phyloP scores from a whole-genome alignment of 202 grass and related monocot genomes.

The Brachypodium distachyon region DNA sequence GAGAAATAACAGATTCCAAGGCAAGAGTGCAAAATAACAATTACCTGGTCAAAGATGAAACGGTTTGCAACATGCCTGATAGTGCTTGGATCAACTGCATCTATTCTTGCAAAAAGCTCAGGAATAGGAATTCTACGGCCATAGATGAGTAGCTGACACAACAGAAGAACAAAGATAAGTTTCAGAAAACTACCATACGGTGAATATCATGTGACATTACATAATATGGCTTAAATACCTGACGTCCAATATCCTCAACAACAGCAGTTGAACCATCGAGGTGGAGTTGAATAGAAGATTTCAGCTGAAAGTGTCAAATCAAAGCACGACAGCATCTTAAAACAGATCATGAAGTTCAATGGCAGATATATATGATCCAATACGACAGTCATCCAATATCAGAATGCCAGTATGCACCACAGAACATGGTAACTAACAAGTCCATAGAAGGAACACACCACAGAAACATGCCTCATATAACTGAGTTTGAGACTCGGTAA shows the following conservation, averaged over 20 bases:
- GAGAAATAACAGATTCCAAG: neutral
- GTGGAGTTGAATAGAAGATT: conserved; percentile 94
- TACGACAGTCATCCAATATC: neutral
- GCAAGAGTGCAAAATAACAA: neutral
- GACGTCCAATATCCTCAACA: conserved; percentile 94
- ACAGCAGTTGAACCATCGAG: conserved; percentile 85
- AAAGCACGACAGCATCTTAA: neutral
- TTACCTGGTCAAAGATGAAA: conserved; percentile 99
- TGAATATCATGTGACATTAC: neutral
- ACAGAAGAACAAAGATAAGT: conserved; percentile 17
- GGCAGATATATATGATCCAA: neutral
- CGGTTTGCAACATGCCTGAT: conserved; percentile 93
- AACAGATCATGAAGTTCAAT: neutral
- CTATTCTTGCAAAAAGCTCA: conserved; percentile 96
- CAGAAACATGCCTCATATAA: neutral
- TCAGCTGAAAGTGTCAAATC: conserved; percentile 58
- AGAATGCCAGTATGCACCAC: neutral
- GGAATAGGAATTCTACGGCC: conserved; percentile 80
- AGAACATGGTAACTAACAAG: neutral
- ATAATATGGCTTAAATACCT: conserved; percentile 39
- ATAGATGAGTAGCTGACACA: conserved; percentile 64
- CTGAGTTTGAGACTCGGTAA: neutral
- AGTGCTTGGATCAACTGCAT: conserved; percentile 91
- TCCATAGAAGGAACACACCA: neutral
- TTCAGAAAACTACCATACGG: neutral